phyloP scores from a whole-genome alignment of 164 flowering plant species.

The Brasenia schreberi region DNA sequence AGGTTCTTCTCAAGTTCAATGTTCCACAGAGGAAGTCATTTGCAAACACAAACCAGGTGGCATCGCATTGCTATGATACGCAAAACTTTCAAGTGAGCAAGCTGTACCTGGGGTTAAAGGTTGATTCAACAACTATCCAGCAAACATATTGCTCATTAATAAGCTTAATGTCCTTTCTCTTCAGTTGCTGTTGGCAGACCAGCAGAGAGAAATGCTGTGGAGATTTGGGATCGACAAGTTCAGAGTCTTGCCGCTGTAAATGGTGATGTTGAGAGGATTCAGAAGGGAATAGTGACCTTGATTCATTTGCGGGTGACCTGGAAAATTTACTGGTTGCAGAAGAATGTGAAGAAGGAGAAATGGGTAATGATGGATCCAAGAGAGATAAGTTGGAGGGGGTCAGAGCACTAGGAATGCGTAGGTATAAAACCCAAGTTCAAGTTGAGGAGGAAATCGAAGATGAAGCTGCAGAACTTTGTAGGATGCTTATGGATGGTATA shows the following conservation, averaged over 20 bases:
- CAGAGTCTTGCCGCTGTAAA: constrained; percentile 69
- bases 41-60: too few species aligned
- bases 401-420: constrained; percentile 82
- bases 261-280: constrained; percentile 84
- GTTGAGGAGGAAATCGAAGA: constrained; percentile 93
- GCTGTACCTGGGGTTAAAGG: constrained; percentile 87
- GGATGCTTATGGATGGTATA: constrained; percentile 96
- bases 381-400: constrained; percentile 58
- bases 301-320: constrained; percentile 96
- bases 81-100: constrained; percentile 95
- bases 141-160: too few species aligned
- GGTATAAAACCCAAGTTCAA: constrained; percentile 56
- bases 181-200: too few species aligned
- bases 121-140: constrained; percentile 76
- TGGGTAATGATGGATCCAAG: constrained; percentile 34
- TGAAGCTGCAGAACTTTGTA: constrained; percentile 89
- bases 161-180: too few species aligned
- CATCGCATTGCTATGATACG: constrained; percentile 97
- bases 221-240: constrained; percentile 89
- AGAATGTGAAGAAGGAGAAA: constrained; percentile 75
- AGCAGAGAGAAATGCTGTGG: too few species aligned
- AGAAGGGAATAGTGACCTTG: constrained; percentile 92
- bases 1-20: constrained; percentile 92
- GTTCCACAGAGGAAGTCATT: too few species aligned
- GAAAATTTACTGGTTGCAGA: constrained; percentile 98